These are phyloP conservation scores for Neofusicoccum ribis DNA, from an alignment of 2,329 filamentous ascomycete species.

Conservation along the genomic window DNA sequence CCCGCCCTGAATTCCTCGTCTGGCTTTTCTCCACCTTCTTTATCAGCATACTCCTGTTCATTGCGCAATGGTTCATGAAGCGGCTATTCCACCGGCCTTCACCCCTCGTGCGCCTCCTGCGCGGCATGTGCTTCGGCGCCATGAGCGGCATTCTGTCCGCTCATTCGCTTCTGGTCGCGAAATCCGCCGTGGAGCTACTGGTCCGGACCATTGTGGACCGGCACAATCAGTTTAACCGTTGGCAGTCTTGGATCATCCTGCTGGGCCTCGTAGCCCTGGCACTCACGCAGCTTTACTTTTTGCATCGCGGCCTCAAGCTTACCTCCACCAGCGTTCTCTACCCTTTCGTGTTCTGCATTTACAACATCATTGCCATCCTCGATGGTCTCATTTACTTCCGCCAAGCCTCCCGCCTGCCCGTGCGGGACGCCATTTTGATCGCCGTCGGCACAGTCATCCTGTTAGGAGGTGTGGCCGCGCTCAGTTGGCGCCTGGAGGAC, in stretches of 20 bases:
- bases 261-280: conserved; percentile 78
- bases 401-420: conserved; percentile 77
- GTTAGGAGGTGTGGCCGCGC: conserved; percentile 80
- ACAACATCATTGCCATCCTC: conserved; percentile 97
- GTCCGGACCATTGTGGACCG: conserved; percentile 83
- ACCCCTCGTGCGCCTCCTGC: conserved; percentile 69
- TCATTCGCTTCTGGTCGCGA: conserved; percentile 88
- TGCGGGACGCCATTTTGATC: conserved; percentile 76
- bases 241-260: conserved; percentile 92
- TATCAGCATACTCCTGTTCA: conserved; percentile 68
- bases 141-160: conserved; percentile 90
- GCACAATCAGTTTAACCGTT: conserved; percentile 90
- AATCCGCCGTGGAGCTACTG: conserved; percentile 92
- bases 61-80: conserved; percentile 43
- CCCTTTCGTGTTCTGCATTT: conserved; percentile 96
- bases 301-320: conserved; percentile 89
- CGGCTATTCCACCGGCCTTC: conserved; percentile 47
- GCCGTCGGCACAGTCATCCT: conserved; percentile 83
- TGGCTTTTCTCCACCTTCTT: conserved; percentile 86
- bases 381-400: conserved; percentile 97
- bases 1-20: conserved; percentile 71
- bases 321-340: conserved; percentile 96
- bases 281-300: conserved; percentile 88
- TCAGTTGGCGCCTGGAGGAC: conserved; percentile 92
- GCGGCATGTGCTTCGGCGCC: conserved; percentile 84